Evolutionary conservation across 495 filamentous ascomycete genomes (phyloP), one percentile per base, ranked within the genome.

Genomic region (Parachaetomium inaequale): DNA sequence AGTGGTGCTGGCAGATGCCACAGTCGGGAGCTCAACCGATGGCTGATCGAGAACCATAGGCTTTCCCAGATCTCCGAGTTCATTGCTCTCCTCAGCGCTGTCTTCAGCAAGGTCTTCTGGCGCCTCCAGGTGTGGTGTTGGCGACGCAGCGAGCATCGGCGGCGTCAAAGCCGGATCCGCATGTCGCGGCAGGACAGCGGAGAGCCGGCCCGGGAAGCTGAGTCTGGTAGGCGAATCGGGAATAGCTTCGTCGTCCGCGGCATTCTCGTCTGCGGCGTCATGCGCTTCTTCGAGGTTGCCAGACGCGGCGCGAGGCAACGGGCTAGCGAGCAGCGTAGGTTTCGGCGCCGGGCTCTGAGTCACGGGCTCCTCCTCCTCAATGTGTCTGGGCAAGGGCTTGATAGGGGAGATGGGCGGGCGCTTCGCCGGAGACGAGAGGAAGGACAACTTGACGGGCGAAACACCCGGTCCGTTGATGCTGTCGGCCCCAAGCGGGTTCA

Each of bases 161-260:
- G 68, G 59, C 38, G 66, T 69, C 29, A 81, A 66, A 10, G 74
- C 68, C 2, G 79, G 77, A 47, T 83, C 80, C 14, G 75, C 78
- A 55, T 81, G 71, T 14, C 81, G 68, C 32, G 81, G 80, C 21
- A 82, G 63, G 28, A 81, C 76, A 4, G 81, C 76, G 0, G 82
- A 83, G 2, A 82, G 72, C 10, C 81, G 72, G 3, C 80, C 80
- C n/a, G 80, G 75, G 63, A 84, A 84, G 19, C 57, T 55, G 32
- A 76, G 72, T 29, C 67, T 62, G 8, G 70, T 67, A 8, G 76
- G 75, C 0, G 74, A 75, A 23, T 71, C 70, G 3, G 63, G 65
- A 1, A 74, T 40, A 12, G 32, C 49, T 59, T 67, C 26, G 59
- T 58, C 55, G 28, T 49, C 46, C 2, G 32, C 28, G 23, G 42